These are phyloP conservation scores for Cymodocea nodosa DNA, from an alignment of 116 monocot genomes.

Conservation along the genomic window DNA sequence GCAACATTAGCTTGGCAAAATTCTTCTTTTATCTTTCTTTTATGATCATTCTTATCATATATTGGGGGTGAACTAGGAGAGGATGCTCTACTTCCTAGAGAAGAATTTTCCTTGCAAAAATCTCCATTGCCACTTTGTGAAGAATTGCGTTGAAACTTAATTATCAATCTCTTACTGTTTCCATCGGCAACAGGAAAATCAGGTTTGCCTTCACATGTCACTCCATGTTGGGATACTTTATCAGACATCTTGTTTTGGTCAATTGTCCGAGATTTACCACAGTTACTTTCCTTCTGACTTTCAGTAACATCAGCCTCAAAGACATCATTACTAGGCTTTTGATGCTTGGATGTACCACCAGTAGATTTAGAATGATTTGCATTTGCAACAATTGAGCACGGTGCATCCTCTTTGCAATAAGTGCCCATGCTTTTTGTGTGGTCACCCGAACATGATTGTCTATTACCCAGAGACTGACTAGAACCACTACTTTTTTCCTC, in stretches of 20 bases:
- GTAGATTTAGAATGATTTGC: slow-evolving; percentile 32
- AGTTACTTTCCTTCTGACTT: slow-evolving; percentile 30
- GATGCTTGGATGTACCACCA: slow-evolving; percentile 40
- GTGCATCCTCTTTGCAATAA: slow-evolving; percentile 60
- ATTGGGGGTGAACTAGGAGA: slow-evolving; percentile 44
- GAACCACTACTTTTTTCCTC: slow-evolving; percentile 73
- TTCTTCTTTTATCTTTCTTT: slow-evolving; percentile 25
- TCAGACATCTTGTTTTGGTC: slow-evolving; percentile 21
- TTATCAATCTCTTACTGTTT: slow-evolving; percentile 67
- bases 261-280: slow-evolving; percentile 25
- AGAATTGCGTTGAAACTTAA: slow-evolving; percentile 68
- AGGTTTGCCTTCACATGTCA: slow-evolving; percentile 28
- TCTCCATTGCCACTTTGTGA: slow-evolving; percentile 34
- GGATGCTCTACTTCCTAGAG: slow-evolving; percentile 34
- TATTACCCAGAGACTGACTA: slow-evolving; percentile 72
- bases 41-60: slow-evolving; percentile 29
- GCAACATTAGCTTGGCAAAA: slow-evolving; percentile 10
- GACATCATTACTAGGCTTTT: slow-evolving; percentile 51
- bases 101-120: slow-evolving; percentile 44
- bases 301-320: slow-evolving; percentile 20
- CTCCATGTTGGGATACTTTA: slow-evolving; percentile 38
- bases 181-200: slow-evolving; percentile 45
- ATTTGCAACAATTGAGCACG: slow-evolving; percentile 44
- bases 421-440: slow-evolving; percentile 38
- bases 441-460: slow-evolving; percentile 77